Base-by-base conservation (phyloP, 2,329 filamentous ascomycete genomes). In the Arachnopeziza araneosa region DNA sequence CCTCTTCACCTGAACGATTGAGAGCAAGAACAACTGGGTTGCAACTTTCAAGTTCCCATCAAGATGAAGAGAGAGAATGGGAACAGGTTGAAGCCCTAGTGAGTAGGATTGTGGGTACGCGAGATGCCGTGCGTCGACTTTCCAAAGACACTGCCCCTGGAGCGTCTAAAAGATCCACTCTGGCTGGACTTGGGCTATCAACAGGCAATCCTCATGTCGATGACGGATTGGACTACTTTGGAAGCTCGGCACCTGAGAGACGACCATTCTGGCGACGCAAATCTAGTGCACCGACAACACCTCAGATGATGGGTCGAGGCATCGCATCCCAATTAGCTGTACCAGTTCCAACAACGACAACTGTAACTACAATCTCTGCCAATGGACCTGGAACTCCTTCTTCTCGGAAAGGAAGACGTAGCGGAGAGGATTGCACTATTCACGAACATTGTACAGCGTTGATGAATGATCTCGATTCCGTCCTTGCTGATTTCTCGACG, bases 201-300 rank as follows among this genome's bases (percentile, higher is more conserved):
- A 36, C 62, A 50, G 61, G 63, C 12, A 61, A 58, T 58, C 75
- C 77, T 1, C 72, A 74, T 17, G 68, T 75, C 2, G 70, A 77
- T 2, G 81, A 83, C 23, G 82, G 83, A 19, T 72, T 50, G 2
- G 83, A 83, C 44, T 78, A 83, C 60, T 87, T 86, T 67, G 85
- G 84, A 56, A 52, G 75, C 1, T 66, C 73, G 9, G 67, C 71
- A 8, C 68, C 75, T 2, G 86, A 91, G 57, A 91, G 81, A 72
- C 83, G 85, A 61, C 80, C 91, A 0, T 98, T 99, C 71, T 99
- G 95, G 95, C 96, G 92, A 74, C 86, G 93, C 54, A 97, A 96
- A 75, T 93, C 86, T 68, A 77, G 78, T 21, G 60, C 70, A 21
- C 68, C 71, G 30, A 54, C 60, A 17, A 69, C 68, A 32, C 66